phyloP scores from a whole-genome alignment of 306 rosid species.

The Rosa multiflora region DNA sequence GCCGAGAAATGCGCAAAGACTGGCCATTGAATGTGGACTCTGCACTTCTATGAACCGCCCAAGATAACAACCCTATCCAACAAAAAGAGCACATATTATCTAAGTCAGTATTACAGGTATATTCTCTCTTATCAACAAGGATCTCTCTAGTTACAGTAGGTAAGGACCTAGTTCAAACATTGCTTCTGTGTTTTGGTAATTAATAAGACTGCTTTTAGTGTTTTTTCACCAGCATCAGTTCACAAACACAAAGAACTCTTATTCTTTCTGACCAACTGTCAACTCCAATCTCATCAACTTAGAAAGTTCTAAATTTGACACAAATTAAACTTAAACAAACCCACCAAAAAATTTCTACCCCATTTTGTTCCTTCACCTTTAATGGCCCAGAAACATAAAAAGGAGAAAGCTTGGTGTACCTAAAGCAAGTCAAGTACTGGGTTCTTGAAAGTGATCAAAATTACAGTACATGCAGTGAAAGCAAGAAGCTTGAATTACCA shows the following conservation, averaged over 20 bases:
- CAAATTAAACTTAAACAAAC: constrained; percentile 6
- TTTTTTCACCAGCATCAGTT: neutral
- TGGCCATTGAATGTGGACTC: constrained; percentile 69
- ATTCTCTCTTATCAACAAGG: neutral
- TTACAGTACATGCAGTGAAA: neutral
- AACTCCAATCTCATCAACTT: constrained; percentile 4
- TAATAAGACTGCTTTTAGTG: neutral
- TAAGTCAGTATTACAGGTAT: neutral
- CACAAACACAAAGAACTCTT: neutral
- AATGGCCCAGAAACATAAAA: neutral
- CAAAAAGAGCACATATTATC: constrained; percentile 11
- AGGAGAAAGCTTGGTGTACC: neutral
- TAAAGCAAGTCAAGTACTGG: neutral
- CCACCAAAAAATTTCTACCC: neutral
- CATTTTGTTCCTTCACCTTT: neutral
- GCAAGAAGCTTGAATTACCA: constrained; percentile 34
- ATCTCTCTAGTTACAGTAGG: neutral
- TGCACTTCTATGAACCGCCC: constrained; percentile 43
- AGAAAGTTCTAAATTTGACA: neutral
- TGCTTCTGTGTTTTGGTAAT: neutral
- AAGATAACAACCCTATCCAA: constrained; percentile 42
- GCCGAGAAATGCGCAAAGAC: constrained; percentile 38
- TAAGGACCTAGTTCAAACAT: neutral
- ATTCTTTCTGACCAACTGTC: neutral
- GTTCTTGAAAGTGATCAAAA: neutral